phyloP scores from a whole-genome alignment of 2,329 filamentous ascomycete species.

The Ophiostoma sp. region DNA sequence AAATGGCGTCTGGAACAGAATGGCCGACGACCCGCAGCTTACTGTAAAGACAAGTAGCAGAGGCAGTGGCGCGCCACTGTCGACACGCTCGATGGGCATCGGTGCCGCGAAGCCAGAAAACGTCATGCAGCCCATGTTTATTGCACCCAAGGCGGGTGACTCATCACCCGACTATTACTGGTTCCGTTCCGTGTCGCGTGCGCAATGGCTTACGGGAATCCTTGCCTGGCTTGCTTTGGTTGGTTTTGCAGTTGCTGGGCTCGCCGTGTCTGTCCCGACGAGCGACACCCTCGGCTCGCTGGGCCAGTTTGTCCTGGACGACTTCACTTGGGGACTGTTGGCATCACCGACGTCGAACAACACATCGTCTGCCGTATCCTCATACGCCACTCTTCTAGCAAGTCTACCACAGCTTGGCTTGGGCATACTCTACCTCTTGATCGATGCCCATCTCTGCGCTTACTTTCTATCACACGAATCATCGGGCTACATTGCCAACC shows the following conservation, averaged over 20 bases:
- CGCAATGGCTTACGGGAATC: constrained; percentile 40
- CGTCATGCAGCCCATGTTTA: constrained; percentile 20
- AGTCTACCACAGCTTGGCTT: constrained; percentile 47
- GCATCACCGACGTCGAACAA: constrained; percentile 24
- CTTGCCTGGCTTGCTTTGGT: constrained; percentile 38
- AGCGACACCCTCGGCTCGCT: constrained; percentile 37
- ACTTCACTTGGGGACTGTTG: background rate
- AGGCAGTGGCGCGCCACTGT: background rate
- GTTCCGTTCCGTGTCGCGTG: constrained; percentile 40
- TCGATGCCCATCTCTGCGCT: constrained; percentile 43
- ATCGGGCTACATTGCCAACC: constrained; percentile 33
- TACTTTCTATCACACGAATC: constrained; percentile 49
- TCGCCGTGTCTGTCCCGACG: constrained; percentile 35
- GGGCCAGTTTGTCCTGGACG: constrained; percentile 37
- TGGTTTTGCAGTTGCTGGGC: constrained; percentile 37
- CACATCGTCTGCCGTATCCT: constrained; percentile 19
- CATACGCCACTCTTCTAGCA: constrained; percentile 37
- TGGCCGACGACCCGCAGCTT: constrained; percentile 35
- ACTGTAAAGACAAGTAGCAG: constrained; percentile 12
- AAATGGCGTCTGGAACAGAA: constrained; percentile 40
- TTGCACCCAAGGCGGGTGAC: constrained; percentile 25
- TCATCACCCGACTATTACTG: constrained; percentile 39
- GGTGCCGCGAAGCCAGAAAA: constrained; percentile 13
- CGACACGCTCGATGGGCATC: background rate
- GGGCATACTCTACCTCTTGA: constrained; percentile 43